These are phyloP conservation scores for Hippophae rhamnoides DNA, from an alignment of 306 rosid species.

Conservation along the genomic window DNA sequence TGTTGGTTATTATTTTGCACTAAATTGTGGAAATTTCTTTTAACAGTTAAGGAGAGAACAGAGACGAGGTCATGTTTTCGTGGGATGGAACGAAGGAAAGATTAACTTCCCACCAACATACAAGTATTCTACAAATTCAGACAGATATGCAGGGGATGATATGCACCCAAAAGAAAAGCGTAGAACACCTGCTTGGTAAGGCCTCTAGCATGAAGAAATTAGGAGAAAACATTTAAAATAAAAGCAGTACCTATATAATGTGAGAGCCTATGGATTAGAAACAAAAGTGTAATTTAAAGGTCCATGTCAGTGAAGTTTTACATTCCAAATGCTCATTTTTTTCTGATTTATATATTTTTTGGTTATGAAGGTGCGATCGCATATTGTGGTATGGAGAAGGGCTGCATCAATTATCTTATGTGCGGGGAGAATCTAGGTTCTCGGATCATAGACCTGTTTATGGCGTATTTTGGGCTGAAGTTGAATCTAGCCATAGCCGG, in stretches of 20 bases:
- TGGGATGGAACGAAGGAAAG: constrained; percentile 97
- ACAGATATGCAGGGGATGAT: constrained; percentile 89
- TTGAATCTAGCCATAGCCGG: constrained; percentile 66
- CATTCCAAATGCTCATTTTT: constrained; percentile 6
- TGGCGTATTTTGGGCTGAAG: constrained; percentile 94
- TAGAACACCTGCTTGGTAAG: constrained; percentile 96
- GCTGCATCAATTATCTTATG: constrained; percentile 83
- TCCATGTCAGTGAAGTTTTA: not conserved
- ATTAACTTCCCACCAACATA: constrained; percentile 97
- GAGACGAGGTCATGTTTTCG: constrained; percentile 72
- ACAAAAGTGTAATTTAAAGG: not conserved
- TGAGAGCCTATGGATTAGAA: not conserved
- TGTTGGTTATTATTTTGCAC: constrained; percentile 2
- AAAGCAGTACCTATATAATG: not conserved
- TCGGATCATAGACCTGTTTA: constrained; percentile 97
- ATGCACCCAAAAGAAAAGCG: constrained; percentile 94
- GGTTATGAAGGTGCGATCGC: constrained; percentile 75
- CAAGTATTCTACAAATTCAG: constrained; percentile 95
- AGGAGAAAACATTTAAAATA: not conserved
- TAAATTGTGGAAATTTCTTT: constrained; percentile 16
- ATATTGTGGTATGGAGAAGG: constrained; percentile 98
- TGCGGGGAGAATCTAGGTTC: constrained; percentile 89
- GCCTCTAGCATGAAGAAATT: not conserved
- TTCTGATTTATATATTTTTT: constrained; percentile 15
- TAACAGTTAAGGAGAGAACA: constrained; percentile 89